Evolutionary conservation across 2,329 filamentous ascomycete genomes (phyloP), one percentile per base, ranked within the genome.

Genomic region (Ilyonectria robusta): DNA sequence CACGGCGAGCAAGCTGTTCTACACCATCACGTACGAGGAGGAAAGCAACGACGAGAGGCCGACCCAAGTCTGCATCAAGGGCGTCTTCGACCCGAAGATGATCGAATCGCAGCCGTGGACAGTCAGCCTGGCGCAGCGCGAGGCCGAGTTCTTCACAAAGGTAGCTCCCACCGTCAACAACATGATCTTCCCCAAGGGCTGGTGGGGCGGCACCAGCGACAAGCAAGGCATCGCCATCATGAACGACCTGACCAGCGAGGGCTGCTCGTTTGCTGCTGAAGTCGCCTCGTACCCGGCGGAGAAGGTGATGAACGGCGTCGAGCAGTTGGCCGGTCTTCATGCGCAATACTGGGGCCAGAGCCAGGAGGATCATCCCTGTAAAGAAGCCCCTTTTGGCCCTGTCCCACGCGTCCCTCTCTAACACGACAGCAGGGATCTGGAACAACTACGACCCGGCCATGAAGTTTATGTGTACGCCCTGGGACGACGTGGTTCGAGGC

Each of bases 301-400:
- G 6, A 76, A 75, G 40, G 79, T 81, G 29, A 68, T 78, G 63
- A 76, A 78, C 31, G 81, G 80, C 7, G 80, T 80, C 19, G 77
- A 79, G 61, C 81, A 84, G 72, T 70, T 84, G 19, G 82, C 82
- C 0, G 77, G 76, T 13, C 73, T 84, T 13, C 82, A 84, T 65
- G 81, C 81, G 2, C 74, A 78, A 55, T 82, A 77, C 62, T 84
- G 71, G 71, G 71, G 71, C 1, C 70, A 74, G 54, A 73, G 70
- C 21, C 72, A 76, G 26, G 72, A 76, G 7, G 77, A 79, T 15
- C 73, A 79, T 40, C 78, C 77, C 15, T 76, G 62, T 76, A 62
- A 57, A 55, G 69, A 31, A 10, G 2, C 17, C 13, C 7, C 26
- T 1, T 10, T 9, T 42, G 19, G 1, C 1, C 7, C 3, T 40